These are phyloP conservation scores for Raphanus sativus DNA, from an alignment of 345 rosid genomes.

Conservation along the genomic window DNA sequence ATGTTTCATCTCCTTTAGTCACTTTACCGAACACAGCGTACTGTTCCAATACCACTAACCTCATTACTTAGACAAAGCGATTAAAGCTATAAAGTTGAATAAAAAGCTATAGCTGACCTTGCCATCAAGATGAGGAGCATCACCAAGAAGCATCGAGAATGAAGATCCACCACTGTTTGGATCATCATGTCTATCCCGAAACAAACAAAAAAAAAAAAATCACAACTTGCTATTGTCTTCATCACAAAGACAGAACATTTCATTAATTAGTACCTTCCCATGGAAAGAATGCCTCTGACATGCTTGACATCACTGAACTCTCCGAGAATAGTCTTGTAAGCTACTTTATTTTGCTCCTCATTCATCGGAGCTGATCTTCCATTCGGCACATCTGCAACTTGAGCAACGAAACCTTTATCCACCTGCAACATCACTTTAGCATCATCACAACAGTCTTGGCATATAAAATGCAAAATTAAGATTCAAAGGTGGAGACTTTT, in stretches of 20 bases:
- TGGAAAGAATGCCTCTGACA: constrained; percentile 84
- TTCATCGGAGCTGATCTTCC: constrained; percentile 92
- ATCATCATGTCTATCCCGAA: constrained; percentile 58
- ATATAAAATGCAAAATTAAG: not conserved
- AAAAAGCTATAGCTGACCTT: constrained; percentile 46
- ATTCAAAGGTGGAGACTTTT: constrained; percentile 13
- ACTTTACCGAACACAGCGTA: constrained; percentile 96
- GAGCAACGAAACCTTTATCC: constrained; percentile 94
- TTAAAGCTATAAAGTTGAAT: not conserved
- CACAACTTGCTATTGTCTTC: not conserved
- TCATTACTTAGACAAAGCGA: not conserved
- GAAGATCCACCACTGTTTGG: constrained; percentile 91
- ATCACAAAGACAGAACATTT: not conserved
- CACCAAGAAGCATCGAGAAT: constrained; percentile 93
- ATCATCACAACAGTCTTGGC: not conserved
- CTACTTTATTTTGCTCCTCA: constrained; percentile 68
- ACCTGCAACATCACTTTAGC: constrained; percentile 46
- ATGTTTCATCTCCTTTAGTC: constrained; percentile 88
- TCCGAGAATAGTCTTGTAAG: constrained; percentile 69
- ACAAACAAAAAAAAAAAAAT: constrained; percentile 1
- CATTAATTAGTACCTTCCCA: constrained; percentile 62
- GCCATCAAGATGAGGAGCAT: constrained; percentile 94
- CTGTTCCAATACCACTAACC: constrained; percentile 42
- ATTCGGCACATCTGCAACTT: constrained; percentile 84
- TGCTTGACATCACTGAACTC: constrained; percentile 91